phyloP scores from a whole-genome alignment of 2,329 filamentous ascomycete genomes.

The Boeremia lycopersici region DNA sequence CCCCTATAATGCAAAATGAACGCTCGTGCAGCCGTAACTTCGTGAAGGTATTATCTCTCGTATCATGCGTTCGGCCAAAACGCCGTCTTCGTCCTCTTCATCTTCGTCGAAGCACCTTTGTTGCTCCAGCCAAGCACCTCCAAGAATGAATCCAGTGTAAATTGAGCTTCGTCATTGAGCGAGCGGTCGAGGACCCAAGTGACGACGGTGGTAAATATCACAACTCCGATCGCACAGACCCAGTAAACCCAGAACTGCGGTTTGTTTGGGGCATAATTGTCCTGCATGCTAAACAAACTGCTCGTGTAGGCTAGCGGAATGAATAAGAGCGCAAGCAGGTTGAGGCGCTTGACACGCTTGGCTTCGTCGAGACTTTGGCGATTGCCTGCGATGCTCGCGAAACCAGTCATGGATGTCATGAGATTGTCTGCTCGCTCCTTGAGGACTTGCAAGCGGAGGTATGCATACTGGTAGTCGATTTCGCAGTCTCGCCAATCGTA shows the following conservation, averaged over 20 bases:
- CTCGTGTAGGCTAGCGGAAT: conserved; percentile 44
- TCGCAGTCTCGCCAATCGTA: conserved; percentile 34
- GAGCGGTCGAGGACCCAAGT: conserved; percentile 36
- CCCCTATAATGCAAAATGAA: too few relatives aligned
- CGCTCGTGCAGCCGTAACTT: neutral
- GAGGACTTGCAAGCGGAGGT: conserved; percentile 40
- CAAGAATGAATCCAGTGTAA: conserved; percentile 18
- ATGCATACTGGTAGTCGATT: conserved; percentile 43
- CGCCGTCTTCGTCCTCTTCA: neutral
- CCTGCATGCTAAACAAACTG: conserved; percentile 44
- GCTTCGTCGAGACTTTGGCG: conserved; percentile 44
- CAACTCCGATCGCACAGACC: conserved; percentile 35
- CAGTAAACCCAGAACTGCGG: conserved; percentile 41
- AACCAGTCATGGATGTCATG: conserved; percentile 43
- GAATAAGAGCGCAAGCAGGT: conserved; percentile 40
- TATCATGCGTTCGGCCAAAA: neutral
- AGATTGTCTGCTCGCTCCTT: conserved; percentile 43
- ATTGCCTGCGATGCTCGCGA: conserved; percentile 43
- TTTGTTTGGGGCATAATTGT: conserved; percentile 37
- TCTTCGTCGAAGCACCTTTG: neutral
- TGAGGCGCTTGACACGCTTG: conserved; percentile 43
- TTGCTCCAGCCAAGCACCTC: neutral
- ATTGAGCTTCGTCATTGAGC: conserved; percentile 39
- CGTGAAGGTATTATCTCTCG: too few relatives aligned
- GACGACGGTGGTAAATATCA: conserved; percentile 30